Evolutionary conservation across 305 asterid species (phyloP), one percentile per base, ranked within the genome.

Genomic region (Solanum aculeatissimum): DNA sequence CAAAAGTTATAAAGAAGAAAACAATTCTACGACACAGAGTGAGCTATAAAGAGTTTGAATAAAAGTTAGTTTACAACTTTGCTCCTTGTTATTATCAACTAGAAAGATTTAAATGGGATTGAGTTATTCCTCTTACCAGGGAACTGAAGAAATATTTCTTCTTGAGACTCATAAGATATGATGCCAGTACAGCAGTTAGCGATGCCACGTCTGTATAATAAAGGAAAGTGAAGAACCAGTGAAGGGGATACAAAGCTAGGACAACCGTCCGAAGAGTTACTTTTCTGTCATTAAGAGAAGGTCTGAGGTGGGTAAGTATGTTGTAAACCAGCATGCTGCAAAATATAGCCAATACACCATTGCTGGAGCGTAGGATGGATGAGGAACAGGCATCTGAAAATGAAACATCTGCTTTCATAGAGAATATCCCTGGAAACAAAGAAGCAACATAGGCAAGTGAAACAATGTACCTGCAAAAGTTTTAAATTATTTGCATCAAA

Each of bases 131-230:
- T 51, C 93, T 91, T 89, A 97, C 99, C 97, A 95, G 85, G 63
- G 98, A 95, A 88, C 99, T 97, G 69, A 89, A 87, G 82, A 91
- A 82, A 90, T 92, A 91, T 63, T 92, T 93, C 89, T 92, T 90
- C 93, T 92, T 94, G 93, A 97, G 87, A 80, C 85, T 63, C 84
- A 91, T 82, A 74, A 95, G 97, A 87, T 95, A 94, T 92, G 95
- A 90, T 78, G 95, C 97, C 85, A 97, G 95, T 53, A 97, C 96
- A 81, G 97, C 92, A 54, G 98, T 92, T 86, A 95, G 89, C 55
- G 99, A 97, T 49, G 97, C 98, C 85, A 94, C 96, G 75, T 97
- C 98, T 65, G 99, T 97, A 85, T 97, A 95, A 87, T 95, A 97
- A 40, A 95, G 93, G 88, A 88, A 94, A 83, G 92, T 86, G 91